Evolutionary conservation across 495 filamentous ascomycete species (phyloP), one percentile per base, ranked within the genome.

Genomic region (Pyronema domesticum): DNA sequence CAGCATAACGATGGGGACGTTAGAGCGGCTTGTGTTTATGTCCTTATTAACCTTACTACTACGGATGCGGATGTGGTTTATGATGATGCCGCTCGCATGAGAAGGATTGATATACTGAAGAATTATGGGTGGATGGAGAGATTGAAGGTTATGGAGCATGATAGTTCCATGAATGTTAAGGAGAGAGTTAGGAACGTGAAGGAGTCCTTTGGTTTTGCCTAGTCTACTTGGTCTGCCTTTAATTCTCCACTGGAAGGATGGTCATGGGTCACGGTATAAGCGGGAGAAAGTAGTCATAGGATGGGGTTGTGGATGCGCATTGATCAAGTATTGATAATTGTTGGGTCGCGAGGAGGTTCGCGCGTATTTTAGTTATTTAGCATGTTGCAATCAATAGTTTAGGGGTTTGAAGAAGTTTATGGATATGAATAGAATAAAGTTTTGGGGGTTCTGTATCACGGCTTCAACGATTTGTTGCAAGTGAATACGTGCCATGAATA

Each of bases 1-100:
- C 75, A 71, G 47, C 85, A 88, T 66, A 72, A 75, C 37, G 42
- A 40, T 33, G 10, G 74, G 6, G 75, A 80, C 6, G 80, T 98
- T 3, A 79, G 89, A 13, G 72, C 73, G 18, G 81, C 81, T 42
- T 78, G 88, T 55, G 82, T 81, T 39, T 89, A 86, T 77, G 70
- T 91, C 23, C 75, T 89, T 14, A 85, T 78, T 59, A 95, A 95
- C 59, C 72, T 98, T 43, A 80, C 80, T 0, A 93, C 81, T 71
- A 70, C 78, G 43, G 87, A 94, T 58, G 66, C 66, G 3, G 68
- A 68, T 18, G 75, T 72, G 6, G 82, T 81, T 56, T 30, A 30
- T 30, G 23, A 30, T 30, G 23, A 30, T 30, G 1, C 23, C 23
- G 23, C 23, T 1, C 23, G 23, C 5, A 71, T 73, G 43, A 71